Conservation (phyloP, 176 grass and related monocot genomes). For the Oryza brachyantha region DNA sequence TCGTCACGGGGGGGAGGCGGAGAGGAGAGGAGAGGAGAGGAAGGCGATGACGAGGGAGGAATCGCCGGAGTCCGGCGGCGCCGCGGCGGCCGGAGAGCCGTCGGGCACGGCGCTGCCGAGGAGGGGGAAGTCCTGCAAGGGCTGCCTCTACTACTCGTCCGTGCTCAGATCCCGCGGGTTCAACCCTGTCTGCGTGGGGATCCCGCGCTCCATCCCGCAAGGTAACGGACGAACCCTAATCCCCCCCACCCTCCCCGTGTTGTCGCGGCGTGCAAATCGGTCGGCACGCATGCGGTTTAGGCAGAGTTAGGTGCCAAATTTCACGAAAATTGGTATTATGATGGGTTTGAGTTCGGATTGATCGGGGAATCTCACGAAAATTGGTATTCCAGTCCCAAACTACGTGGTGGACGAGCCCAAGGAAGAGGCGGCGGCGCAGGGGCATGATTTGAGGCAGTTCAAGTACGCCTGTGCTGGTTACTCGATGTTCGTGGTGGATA, state of each 20-base stretch:
- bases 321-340: constrained; percentile 20
- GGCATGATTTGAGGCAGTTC: constrained; percentile 60
- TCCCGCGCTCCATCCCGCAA: constrained; percentile 76
- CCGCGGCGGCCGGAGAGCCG: neutral
- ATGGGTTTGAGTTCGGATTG: neutral
- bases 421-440: constrained; percentile 47
- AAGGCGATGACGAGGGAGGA: constrained; percentile 44
- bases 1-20: neutral
- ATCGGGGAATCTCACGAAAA: constrained; percentile 34
- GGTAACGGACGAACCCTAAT: constrained; percentile 48
- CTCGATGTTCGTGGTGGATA: constrained; percentile 72
- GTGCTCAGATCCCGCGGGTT: constrained; percentile 63
- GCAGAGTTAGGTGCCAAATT: neutral
- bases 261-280: too few species aligned
- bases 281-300: neutral
- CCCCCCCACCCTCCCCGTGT: too few species aligned
- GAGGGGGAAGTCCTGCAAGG: constrained; percentile 95
- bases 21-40: neutral
- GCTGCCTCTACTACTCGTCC: constrained; percentile 91
- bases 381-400: constrained; percentile 54
- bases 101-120: neutral
- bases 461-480: constrained; percentile 86
- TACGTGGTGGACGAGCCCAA: constrained; percentile 63
- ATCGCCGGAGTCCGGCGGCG: constrained; percentile 48
- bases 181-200: constrained; percentile 84